Conservation (phyloP, 1,284 basidiomycete genomes). For the Psilocybe mexicana region DNA sequence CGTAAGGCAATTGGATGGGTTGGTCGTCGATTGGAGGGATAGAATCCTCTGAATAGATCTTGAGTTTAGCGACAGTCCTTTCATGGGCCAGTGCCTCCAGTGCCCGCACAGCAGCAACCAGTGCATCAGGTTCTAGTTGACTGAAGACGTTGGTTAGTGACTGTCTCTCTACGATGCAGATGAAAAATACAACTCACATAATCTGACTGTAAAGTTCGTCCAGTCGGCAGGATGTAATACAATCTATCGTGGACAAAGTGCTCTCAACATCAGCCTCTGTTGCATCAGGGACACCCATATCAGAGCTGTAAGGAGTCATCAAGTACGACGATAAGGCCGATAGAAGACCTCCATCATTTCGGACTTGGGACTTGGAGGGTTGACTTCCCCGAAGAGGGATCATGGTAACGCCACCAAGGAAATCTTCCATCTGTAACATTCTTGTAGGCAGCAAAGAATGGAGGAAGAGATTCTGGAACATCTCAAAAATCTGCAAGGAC, state of each 20-base stretch:
- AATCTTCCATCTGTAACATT: constrained; percentile 97
- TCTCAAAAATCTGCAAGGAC: constrained; percentile 83
- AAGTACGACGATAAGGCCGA: constrained; percentile 96
- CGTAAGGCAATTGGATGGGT: constrained; percentile 71
- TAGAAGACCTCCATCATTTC: constrained; percentile 87
- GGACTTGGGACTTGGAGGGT: constrained; percentile 62
- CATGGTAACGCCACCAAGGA: constrained; percentile 84
- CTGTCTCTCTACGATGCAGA: background rate
- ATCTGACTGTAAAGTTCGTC: constrained; percentile 95
- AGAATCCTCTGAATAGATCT: constrained; percentile 66
- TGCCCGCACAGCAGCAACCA: constrained; percentile 82
- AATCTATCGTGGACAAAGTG: constrained; percentile 94
- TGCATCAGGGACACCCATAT: constrained; percentile 76
- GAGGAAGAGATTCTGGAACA: constrained; percentile 95
- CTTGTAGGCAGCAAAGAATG: constrained; percentile 86
- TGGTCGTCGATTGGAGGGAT: constrained; percentile 41
- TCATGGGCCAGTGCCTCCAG: constrained; percentile 91
- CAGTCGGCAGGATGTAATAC: constrained; percentile 89
- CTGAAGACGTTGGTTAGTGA: constrained; percentile 39
- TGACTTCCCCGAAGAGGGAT: constrained; percentile 84
- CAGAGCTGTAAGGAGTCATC: constrained; percentile 88
- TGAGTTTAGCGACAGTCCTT: constrained; percentile 74
- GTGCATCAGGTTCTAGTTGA: constrained; percentile 74
- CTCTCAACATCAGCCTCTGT: constrained; percentile 92
- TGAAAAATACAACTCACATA: constrained; percentile 57